phyloP scores from a whole-genome alignment of 2,329 filamentous ascomycete genomes.

The Knoxdaviesia capensis region DNA sequence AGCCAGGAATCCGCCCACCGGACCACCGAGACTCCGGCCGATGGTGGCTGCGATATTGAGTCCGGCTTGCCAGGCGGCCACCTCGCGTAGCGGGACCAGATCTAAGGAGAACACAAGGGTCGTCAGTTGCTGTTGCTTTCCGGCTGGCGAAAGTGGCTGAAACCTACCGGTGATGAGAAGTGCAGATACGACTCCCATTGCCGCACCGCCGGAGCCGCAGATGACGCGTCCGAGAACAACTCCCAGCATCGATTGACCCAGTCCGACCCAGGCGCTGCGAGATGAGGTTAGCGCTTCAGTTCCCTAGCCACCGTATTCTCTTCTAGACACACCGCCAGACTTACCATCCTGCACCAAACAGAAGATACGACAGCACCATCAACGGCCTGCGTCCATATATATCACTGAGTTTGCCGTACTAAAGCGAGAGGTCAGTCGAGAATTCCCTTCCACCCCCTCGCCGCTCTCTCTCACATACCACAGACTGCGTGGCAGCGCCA shows the following conservation, averaged over 20 bases:
- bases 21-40: conserved; percentile 29
- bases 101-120: conserved; percentile 12
- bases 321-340: not conserved
- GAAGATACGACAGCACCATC: conserved; percentile 9
- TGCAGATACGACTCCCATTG: conserved; percentile 27
- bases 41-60: conserved; percentile 30
- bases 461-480: conserved; percentile 3
- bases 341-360: conserved; percentile 11
- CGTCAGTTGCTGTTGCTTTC: not conserved
- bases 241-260: conserved; percentile 22
- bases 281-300: not conserved
- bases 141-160: not conserved
- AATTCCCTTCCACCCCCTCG: not conserved
- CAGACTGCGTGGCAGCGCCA: conserved; percentile 11
- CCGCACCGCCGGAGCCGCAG: conserved; percentile 29
- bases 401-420: conserved; percentile 13
- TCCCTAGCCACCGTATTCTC: not conserved
- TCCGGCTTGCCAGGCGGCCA: conserved; percentile 31
- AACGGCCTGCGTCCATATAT: conserved; percentile 11
- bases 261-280: conserved; percentile 11
- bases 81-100: conserved; percentile 28
- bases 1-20: conserved; percentile 39
- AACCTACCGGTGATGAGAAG: conserved; percentile 28
- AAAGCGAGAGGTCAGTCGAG: not conserved
- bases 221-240: conserved; percentile 30